Conservation (phyloP, 2,329 filamentous ascomycete genomes). For the Fusarium circinatum region DNA sequence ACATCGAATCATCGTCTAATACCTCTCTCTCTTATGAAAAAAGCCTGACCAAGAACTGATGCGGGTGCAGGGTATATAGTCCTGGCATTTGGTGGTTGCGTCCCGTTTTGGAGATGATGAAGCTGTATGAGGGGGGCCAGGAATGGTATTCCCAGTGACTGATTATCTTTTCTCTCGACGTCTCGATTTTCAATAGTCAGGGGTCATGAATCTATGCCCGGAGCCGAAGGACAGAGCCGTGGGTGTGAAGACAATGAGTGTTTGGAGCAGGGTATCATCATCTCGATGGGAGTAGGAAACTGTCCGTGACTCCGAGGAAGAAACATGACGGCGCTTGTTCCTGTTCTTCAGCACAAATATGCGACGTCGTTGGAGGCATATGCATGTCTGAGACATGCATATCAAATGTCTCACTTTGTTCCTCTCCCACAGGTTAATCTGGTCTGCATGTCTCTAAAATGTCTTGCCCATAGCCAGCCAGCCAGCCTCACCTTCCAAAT, state of each 20-base stretch:
- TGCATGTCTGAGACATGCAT: slow-evolving; percentile 51
- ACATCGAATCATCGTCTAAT: slow-evolving; percentile 12
- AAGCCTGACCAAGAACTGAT: slow-evolving; percentile 40
- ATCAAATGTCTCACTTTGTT: slow-evolving; percentile 51
- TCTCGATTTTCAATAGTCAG: slow-evolving; percentile 7
- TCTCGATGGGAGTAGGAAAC: not conserved
- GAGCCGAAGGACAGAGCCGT: slow-evolving; percentile 10
- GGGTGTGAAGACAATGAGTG: not conserved
- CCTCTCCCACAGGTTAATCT: slow-evolving; percentile 51
- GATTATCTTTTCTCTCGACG: slow-evolving; percentile 26
- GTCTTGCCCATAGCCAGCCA: slow-evolving; percentile 35
- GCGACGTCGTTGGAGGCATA: slow-evolving; percentile 38
- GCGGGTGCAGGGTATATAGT: slow-evolving; percentile 35
- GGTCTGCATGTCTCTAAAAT: slow-evolving; percentile 39
- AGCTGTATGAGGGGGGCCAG: slow-evolving; percentile 14
- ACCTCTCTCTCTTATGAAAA: slow-evolving; percentile 9
- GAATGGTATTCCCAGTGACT: slow-evolving; percentile 24
- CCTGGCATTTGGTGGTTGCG: slow-evolving; percentile 22
- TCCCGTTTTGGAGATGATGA: slow-evolving; percentile 18
- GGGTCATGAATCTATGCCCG: slow-evolving; percentile 19
- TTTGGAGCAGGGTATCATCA: not conserved
- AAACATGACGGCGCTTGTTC: slow-evolving; percentile 7
- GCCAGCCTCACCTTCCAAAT: slow-evolving; percentile 12
- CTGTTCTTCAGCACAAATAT: slow-evolving; percentile 33
- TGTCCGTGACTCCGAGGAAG: slow-evolving; percentile 4